Evolutionary conservation across 495 filamentous ascomycete species (phyloP).

Genomic region (Echria macrotheca): DNA sequence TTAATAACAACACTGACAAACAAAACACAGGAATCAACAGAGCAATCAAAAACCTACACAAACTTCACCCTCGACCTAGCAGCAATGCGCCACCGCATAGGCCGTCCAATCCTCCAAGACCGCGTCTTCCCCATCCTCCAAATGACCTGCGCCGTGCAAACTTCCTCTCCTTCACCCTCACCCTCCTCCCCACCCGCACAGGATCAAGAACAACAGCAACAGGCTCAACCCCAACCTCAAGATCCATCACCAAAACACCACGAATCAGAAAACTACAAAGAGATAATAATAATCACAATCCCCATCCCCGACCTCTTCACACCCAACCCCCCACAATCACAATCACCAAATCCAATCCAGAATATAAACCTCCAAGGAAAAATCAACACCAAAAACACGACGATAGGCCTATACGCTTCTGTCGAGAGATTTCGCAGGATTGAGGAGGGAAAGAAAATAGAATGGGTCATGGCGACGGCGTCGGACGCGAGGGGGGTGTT

Average conservation of each 20-base stretch:
- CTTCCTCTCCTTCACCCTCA: not conserved
- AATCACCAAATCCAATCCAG: slow-evolving; percentile 20
- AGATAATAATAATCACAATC: slow-evolving; percentile 52
- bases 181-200: not conserved
- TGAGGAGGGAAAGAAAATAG: slow-evolving; percentile 28
- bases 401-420: too few species aligned
- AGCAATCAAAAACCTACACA: slow-evolving; percentile 30
- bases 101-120: slow-evolving; percentile 44
- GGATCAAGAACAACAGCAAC: too few species aligned
- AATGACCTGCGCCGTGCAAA: slow-evolving; percentile 28
- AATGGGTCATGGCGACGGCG: slow-evolving; percentile 69
- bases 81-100: slow-evolving; percentile 49
- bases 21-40: not conserved
- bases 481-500: slow-evolving; percentile 62
- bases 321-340: slow-evolving; percentile 11
- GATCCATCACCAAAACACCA: too few species aligned
- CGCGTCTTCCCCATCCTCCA: slow-evolving; percentile 53
- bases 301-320: slow-evolving; percentile 39
- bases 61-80: slow-evolving; percentile 46
- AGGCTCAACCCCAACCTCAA: too few species aligned
- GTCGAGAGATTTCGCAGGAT: slow-evolving; percentile 51
- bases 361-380: slow-evolving; percentile 17
- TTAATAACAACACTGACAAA: not conserved
- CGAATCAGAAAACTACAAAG: too few species aligned
- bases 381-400: too few species aligned